phyloP scores from a whole-genome alignment of 225 moss, liverwort and hornwort genomes.

The Straminergon stramineum region DNA sequence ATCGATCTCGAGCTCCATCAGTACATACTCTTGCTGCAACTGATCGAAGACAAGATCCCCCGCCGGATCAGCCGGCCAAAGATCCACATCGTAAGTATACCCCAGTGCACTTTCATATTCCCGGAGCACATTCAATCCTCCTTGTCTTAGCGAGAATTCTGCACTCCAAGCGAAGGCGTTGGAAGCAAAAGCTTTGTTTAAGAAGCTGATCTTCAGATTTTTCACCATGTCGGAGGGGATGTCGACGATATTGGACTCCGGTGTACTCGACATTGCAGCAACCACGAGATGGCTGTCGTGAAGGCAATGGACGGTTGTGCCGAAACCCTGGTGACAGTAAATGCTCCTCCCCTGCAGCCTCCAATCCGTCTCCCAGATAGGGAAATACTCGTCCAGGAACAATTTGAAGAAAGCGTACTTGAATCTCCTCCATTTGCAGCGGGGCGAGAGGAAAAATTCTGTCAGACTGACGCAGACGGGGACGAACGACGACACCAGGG shows the following conservation, averaged over 20 bases:
- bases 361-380: neutral
- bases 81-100: neutral
- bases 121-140: neutral
- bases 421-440: neutral
- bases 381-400: neutral
- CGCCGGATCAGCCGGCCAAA: neutral
- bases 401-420: neutral
- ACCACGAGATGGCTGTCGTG: neutral
- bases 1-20: neutral
- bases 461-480: neutral
- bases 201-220: neutral
- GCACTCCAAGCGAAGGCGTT: neutral
- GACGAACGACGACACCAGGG: neutral
- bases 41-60: neutral
- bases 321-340: neutral
- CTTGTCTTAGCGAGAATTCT: neutral
- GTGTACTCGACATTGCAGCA: neutral
- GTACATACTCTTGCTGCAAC: neutral
- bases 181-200: neutral
- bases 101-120: neutral
- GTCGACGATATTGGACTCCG: neutral
- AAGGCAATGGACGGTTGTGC: neutral
- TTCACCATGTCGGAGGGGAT: neutral
- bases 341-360: neutral
- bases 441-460: neutral